phyloP scores from a whole-genome alignment of 352 stramenopile genomes.

The Globisporangium solare region DNA sequence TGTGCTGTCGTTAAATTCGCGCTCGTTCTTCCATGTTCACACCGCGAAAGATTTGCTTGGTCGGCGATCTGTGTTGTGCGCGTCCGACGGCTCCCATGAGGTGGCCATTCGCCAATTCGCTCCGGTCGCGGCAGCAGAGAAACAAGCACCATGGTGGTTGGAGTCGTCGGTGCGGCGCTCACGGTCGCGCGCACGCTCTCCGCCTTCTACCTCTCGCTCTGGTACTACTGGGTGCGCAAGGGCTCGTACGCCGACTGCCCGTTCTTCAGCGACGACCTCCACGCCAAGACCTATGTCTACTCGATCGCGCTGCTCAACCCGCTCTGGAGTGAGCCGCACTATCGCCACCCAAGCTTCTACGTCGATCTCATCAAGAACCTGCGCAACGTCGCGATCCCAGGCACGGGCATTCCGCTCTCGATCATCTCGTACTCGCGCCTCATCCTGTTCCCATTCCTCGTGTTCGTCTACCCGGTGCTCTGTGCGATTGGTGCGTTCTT shows the following conservation, averaged over 20 bases:
- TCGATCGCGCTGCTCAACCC: conserved; percentile 92
- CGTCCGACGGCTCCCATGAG: background rate
- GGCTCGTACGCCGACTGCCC: conserved; percentile 70
- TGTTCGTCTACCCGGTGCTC: conserved; percentile 87
- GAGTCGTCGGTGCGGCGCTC: conserved; percentile 22
- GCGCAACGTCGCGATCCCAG: conserved; percentile 96
- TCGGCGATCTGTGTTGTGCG: background rate
- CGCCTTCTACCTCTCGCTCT: conserved; percentile 73
- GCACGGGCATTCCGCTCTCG: conserved; percentile 93
- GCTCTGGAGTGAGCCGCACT: conserved; percentile 95
- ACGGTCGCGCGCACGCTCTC: conserved; percentile 40
- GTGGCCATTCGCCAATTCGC: background rate
- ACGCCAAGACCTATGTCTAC: conserved; percentile 93
- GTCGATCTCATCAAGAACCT: conserved; percentile 96
- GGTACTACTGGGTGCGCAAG: conserved; percentile 75
- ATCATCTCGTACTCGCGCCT: conserved; percentile 82
- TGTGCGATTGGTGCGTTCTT: conserved; percentile 81
- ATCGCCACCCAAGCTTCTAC: conserved; percentile 94
- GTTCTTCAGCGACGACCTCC: conserved; percentile 74
- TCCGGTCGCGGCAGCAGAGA: background rate
- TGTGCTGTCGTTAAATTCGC: background rate
- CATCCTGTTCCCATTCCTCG: conserved; percentile 80
- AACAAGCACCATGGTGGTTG: conserved; percentile 24
- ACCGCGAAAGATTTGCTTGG: background rate
- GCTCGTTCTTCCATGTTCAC: background rate